Evolutionary conservation across 1,139 yeast genomes (phyloP).

Genomic region (Yamadazyma epiphylla): DNA sequence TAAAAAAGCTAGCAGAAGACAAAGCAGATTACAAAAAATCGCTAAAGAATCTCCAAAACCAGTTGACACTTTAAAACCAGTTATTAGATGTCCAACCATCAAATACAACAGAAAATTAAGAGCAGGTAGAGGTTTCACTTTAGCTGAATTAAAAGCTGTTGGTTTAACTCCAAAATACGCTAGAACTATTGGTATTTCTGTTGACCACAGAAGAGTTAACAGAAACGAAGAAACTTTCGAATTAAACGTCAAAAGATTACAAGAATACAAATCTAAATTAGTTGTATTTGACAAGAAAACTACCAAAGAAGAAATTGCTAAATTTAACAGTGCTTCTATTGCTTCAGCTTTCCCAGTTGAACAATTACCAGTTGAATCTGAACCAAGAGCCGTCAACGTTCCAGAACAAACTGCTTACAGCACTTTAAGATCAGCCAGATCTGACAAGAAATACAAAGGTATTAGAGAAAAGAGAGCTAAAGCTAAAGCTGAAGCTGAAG

Average conservation of each 20-base stretch:
- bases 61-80: constrained; percentile 92
- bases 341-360: constrained; percentile 88
- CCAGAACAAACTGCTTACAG: constrained; percentile 89
- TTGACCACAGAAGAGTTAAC: constrained; percentile 99
- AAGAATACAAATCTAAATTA: constrained; percentile 94
- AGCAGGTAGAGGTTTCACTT: constrained; percentile 99
- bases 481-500: constrained; percentile 98
- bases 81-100: constrained; percentile 98
- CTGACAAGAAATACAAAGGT: constrained; percentile 92
- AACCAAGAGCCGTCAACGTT: constrained; percentile 87
- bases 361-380: constrained; percentile 68
- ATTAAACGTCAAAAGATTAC: constrained; percentile 91
- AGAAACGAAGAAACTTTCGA: constrained; percentile 94
- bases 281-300: constrained; percentile 92
- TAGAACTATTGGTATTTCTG: constrained; percentile 97
- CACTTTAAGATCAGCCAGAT: constrained; percentile 93
- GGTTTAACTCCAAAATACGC: constrained; percentile 95
- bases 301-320: constrained; percentile 64
- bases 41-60: constrained; percentile 98
- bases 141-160: constrained; percentile 98
- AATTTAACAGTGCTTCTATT: constrained; percentile 53
- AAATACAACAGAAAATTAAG: constrained; percentile 99
- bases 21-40: constrained; percentile 90
- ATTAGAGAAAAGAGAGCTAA: constrained; percentile 95
- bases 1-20: constrained; percentile 96